These are phyloP conservation scores for Tephrocybe sp. DNA, from an alignment of 768 basidiomycete genomes.

Conservation along the genomic window DNA sequence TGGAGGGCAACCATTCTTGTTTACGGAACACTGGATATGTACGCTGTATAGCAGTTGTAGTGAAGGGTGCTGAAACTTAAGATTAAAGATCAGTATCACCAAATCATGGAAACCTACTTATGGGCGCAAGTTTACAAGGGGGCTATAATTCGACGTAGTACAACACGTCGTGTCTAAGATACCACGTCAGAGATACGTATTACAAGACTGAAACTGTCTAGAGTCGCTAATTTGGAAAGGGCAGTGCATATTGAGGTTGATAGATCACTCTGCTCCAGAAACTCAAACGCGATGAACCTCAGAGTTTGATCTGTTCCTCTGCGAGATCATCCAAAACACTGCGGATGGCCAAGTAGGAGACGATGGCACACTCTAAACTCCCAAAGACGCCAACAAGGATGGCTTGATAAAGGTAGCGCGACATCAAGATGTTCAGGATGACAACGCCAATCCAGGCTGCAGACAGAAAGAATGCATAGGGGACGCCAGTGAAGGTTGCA, in stretches of 20 bases:
- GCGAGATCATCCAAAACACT: conserved; percentile 9
- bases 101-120: no score
- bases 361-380: conserved; percentile 12
- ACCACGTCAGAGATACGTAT: no score
- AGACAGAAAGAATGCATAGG: conserved; percentile 5
- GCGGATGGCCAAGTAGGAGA: neutral
- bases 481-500: conserved; percentile 6
- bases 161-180: no score
- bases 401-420: neutral
- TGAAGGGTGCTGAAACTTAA: neutral
- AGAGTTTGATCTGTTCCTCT: conserved; percentile 15
- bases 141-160: no score
- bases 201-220: no score
- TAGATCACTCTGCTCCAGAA: no score
- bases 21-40: neutral
- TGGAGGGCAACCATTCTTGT: no score
- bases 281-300: no score
- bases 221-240: no score
- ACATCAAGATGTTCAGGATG: conserved; percentile 7
- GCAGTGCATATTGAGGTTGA: neutral
- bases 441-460: conserved; percentile 9
- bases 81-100: no score
- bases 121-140: no score
- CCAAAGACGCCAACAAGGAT: conserved; percentile 9
- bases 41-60: no score